Percentiles rank a stretch among this genome's conserved stretches.
These are phyloP conservation scores for Aspergillus sp. DNA, from an alignment of 2,329 filamentous ascomycete species.

Conservation along the genomic window DNA sequence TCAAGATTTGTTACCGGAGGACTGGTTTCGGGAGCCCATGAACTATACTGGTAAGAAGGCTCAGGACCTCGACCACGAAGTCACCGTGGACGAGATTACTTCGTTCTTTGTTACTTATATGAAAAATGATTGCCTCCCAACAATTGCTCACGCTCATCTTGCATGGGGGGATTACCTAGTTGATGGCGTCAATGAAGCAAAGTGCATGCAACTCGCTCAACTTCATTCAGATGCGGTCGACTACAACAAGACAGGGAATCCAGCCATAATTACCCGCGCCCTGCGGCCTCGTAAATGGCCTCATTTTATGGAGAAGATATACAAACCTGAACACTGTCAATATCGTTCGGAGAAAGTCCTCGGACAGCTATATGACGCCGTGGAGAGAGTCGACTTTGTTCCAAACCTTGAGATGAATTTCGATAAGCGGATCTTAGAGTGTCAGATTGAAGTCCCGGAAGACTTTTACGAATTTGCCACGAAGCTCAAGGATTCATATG, in stretches of 20 bases:
- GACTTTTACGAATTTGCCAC: conserved; percentile 59
- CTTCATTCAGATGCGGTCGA: conserved; percentile 92
- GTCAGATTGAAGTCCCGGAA: conserved; percentile 57
- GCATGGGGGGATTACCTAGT: conserved; percentile 67
- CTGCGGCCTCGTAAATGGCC: conserved; percentile 69
- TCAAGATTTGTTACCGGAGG: conserved; percentile 63
- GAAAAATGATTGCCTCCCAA: conserved; percentile 79
- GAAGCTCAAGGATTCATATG: conserved; percentile 73
- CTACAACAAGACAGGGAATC: conserved; percentile 84
- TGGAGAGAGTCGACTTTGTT: conserved; percentile 66
- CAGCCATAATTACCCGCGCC: conserved; percentile 64
- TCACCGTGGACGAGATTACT: conserved; percentile 71
- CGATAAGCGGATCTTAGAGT: conserved; percentile 68
- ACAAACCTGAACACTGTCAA: conserved; percentile 44
- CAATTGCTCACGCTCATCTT: conserved; percentile 80
- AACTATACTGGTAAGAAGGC: conserved; percentile 65
- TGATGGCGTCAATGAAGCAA: conserved; percentile 64
- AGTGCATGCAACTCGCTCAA: conserved; percentile 72
- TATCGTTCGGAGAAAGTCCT: conserved; percentile 73
- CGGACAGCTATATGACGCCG: conserved; percentile 78
- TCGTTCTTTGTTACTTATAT: conserved; percentile 90
- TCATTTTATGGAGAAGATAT: conserved; percentile 80
- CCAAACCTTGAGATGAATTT: conserved; percentile 73
- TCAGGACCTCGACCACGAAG: conserved; percentile 57
- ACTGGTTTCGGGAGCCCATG: conserved; percentile 77